These are phyloP conservation scores for Kandelia obovata DNA, from an alignment of 345 rosid species.

Conservation along the genomic window DNA sequence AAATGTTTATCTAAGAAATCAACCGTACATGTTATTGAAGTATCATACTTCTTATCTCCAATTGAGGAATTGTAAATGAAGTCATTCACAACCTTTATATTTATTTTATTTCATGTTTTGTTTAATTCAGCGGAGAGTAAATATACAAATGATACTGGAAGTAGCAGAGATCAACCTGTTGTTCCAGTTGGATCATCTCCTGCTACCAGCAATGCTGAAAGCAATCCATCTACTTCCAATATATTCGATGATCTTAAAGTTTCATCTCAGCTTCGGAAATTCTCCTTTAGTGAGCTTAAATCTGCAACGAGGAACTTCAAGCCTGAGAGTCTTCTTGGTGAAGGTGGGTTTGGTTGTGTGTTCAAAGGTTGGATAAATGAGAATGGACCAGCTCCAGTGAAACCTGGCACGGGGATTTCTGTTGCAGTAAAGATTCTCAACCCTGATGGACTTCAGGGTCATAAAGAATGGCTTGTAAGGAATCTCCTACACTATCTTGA, in stretches of 20 bases:
- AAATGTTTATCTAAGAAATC: not conserved
- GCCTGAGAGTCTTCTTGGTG: conserved; percentile 29
- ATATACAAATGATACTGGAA: conserved; percentile 20
- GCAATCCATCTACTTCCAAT: conserved; percentile 20
- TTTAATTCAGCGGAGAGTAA: conserved; percentile 23
- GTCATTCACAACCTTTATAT: not conserved
- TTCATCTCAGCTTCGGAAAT: conserved; percentile 24
- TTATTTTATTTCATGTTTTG: not conserved
- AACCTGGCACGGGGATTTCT: conserved; percentile 86
- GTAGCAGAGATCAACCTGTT: conserved; percentile 18
- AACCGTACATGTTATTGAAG: not conserved
- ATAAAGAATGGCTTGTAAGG: conserved; percentile 92
- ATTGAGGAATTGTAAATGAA: not conserved
- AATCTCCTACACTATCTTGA: not conserved
- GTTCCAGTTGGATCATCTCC: conserved; percentile 20
- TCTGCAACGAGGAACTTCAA: conserved; percentile 25
- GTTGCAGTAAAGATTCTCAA: conserved; percentile 92
- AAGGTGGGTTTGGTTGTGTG: conserved; percentile 82
- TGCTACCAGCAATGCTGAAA: conserved; percentile 17
- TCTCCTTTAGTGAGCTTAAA: conserved; percentile 24
- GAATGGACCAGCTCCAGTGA: conserved; percentile 83
- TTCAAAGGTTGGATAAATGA: conserved; percentile 95
- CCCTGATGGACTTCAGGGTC: conserved; percentile 95
- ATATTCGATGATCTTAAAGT: conserved; percentile 15
- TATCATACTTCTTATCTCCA: not conserved